phyloP scores from a whole-genome alignment of 108 stramenopile genomes.

The Cylindrotheca closterium region DNA sequence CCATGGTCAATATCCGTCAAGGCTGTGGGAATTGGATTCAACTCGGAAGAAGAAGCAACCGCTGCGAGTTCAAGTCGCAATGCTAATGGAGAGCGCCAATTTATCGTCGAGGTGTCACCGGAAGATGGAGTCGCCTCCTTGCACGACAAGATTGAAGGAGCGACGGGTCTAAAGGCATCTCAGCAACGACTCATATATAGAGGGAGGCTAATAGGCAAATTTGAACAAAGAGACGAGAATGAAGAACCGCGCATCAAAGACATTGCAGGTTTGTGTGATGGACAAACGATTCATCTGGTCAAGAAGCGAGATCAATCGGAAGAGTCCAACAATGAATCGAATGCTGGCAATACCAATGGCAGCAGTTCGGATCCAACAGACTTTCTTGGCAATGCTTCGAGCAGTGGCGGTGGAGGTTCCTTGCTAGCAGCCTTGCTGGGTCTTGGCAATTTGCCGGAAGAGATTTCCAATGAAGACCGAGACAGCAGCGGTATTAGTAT shows the following conservation, averaged over 20 bases:
- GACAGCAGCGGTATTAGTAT: neutral
- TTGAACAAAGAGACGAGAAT: neutral
- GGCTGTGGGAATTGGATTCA: constrained; percentile 43
- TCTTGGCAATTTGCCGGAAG: constrained; percentile 21
- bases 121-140: constrained; percentile 55
- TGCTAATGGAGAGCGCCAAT: constrained; percentile 30
- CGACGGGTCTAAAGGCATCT: constrained; percentile 67
- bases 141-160: constrained; percentile 49
- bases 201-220: constrained; percentile 58
- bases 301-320: constrained; percentile 36
- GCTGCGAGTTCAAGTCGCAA: neutral
- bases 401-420: constrained; percentile 11
- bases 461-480: neutral
- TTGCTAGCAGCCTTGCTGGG: constrained; percentile 42
- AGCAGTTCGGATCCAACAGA: neutral
- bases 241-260: constrained; percentile 51
- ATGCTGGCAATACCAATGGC: constrained; percentile 5
- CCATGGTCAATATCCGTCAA: constrained; percentile 43
- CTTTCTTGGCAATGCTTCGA: neutral
- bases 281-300: constrained; percentile 88
- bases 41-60: constrained; percentile 1
- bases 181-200: constrained; percentile 85
- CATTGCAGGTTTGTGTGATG: constrained; percentile 73
- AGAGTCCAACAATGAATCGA: neutral
- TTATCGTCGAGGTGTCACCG: constrained; percentile 59